Base-by-base conservation (phyloP, 176 grass and related monocot species). In the Triticum monococcum region DNA sequence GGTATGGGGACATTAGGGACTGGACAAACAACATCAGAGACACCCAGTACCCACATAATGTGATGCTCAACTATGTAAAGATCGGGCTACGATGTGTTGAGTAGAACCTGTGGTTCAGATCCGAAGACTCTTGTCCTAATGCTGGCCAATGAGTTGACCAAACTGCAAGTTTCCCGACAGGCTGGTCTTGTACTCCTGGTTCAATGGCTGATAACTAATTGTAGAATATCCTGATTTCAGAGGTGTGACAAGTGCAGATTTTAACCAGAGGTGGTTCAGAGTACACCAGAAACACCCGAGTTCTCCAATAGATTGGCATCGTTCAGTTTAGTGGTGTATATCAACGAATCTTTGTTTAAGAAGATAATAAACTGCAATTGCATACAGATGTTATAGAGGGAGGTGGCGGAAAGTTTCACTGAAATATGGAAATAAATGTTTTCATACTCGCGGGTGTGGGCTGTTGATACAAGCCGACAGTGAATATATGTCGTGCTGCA, bases 41-140 rank as follows among this genome's bases (percentile, higher is more conserved):
- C 28, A 75, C 10, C 43, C 24, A 52, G 14, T 45, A 20, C 8
- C 26, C 25, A 11, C 24, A 50, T 18, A 50, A 18, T 9, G 61
- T 74, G 54, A 59, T 80, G 46, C 61, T 91, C 28, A 76, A 69
- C 20, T 89, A 89, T 45, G 36, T 84, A 3, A 84, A 88, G 25
- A 80, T 91, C 9, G 87, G 79, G 22, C 54, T 71, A 9, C 84
- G 77, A 43, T 45, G 3, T 11, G 77, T 93, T 50, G 82, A 86
- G 60, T 37, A 93, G 32, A 70, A 79, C 23, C 87, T 82, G 28
- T 40, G 9, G 23, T 33, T 81, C 37, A 83, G 83, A 22, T 78
- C 77, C 1, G 83, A 78, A 77, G 1, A 66, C 23, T 4, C 87
- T 89, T 30, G 36, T 89, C 8, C 81, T 70, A 10, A 84, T 84